Evolutionary conservation across 2,329 filamentous ascomycete genomes (phyloP).

Genomic region (Pyrenochaeta sp.): DNA sequence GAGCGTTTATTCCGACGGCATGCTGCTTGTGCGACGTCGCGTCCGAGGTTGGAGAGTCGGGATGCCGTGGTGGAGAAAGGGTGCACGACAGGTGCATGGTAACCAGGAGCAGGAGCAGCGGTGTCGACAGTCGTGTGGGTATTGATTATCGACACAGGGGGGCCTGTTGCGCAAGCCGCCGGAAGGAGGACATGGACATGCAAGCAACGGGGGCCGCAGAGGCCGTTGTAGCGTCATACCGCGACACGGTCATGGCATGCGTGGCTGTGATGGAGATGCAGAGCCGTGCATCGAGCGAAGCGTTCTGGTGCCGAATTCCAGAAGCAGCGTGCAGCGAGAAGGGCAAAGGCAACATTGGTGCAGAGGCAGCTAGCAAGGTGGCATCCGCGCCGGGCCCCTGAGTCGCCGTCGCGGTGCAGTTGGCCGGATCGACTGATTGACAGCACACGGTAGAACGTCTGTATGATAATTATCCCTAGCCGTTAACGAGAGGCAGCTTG

Average conservation of each 20-base stretch:
- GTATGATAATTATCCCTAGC: slow-evolving; percentile 14
- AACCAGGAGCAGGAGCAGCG: too few relatives aligned
- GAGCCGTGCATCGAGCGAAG: slow-evolving; percentile 7
- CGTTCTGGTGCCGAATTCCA: slow-evolving; percentile 13
- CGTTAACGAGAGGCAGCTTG: slow-evolving; percentile 13
- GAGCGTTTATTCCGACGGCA: slow-evolving; percentile 7
- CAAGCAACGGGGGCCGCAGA: neutral
- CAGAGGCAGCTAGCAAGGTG: too few relatives aligned
- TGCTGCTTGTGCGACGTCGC: slow-evolving; percentile 18
- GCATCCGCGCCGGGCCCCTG: slow-evolving; percentile 16
- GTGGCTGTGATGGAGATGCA: slow-evolving; percentile 10
- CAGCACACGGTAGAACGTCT: slow-evolving; percentile 17
- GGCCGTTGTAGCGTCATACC: neutral
- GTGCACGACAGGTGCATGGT: slow-evolving; percentile 3
- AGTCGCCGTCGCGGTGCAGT: slow-evolving; percentile 7
- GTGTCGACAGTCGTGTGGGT: too few relatives aligned
- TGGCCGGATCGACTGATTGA: slow-evolving; percentile 10
- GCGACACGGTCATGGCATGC: slow-evolving; percentile 13
- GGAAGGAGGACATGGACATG: neutral
- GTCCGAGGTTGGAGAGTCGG: slow-evolving; percentile 10
- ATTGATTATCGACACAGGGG: too few relatives aligned
- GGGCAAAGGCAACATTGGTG: too few relatives aligned
- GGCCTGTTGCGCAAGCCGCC: too few relatives aligned
- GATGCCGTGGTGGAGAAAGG: slow-evolving; percentile 4
- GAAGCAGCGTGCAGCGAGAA: too few relatives aligned